These are phyloP conservation scores for Clarkia xantiana DNA, from an alignment of 345 rosid species.

Conservation along the genomic window DNA sequence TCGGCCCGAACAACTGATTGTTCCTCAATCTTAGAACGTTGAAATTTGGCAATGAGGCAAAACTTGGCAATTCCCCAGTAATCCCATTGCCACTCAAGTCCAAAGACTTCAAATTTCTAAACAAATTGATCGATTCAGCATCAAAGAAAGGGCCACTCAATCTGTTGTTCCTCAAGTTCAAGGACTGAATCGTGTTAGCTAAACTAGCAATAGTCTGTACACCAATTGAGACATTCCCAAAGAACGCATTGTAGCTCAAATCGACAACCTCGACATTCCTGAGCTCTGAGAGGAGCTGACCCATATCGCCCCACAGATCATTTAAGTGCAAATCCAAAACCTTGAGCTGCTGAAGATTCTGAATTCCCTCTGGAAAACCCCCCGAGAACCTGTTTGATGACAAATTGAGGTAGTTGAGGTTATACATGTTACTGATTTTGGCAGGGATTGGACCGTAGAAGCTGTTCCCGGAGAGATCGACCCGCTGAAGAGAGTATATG, in stretches of 20 bases:
- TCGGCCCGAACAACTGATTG: constrained; percentile 45
- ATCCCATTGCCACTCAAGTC: constrained; percentile 46
- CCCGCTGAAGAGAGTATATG: constrained; percentile 42
- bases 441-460: constrained; percentile 83
- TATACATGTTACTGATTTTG: constrained; percentile 64
- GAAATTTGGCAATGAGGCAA: constrained; percentile 41
- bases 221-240: constrained; percentile 34
- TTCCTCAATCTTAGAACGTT: constrained; percentile 43
- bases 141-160: constrained; percentile 42
- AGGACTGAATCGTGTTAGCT: constrained; percentile 43
- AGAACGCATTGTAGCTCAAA: constrained; percentile 58
- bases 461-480: constrained; percentile 72
- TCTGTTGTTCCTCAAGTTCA: constrained; percentile 58
- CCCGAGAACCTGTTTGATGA: constrained; percentile 60
- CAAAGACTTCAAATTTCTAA: constrained; percentile 52
- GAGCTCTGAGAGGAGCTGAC: constrained; percentile 33
- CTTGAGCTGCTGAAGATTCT: constrained; percentile 66
- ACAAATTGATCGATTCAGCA: constrained; percentile 36
- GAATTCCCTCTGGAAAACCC: constrained; percentile 46
- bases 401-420: constrained; percentile 51
- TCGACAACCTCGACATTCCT: constrained; percentile 68
- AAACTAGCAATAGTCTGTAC: constrained; percentile 48
- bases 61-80: constrained; percentile 49
- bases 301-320: constrained; percentile 43
- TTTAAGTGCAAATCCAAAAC: constrained; percentile 60